Conservation (phyloP, 225 moss, liverwort and hornwort species). For the Marchantia polymorpha region DNA sequence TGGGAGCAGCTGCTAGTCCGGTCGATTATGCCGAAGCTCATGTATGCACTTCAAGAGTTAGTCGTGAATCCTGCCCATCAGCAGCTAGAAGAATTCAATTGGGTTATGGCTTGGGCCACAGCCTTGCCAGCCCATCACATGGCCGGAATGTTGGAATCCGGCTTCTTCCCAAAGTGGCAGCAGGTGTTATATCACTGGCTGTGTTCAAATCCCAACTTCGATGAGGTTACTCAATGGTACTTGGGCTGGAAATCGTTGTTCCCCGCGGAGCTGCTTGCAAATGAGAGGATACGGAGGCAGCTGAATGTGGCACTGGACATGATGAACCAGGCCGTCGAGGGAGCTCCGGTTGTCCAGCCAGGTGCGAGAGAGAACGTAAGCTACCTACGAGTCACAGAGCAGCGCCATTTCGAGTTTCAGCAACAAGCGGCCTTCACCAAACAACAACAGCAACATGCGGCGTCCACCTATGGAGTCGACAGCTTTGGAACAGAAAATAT, state of each 20-base stretch:
- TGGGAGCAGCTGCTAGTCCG: conserved; percentile 91
- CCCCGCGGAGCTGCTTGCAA: conserved; percentile 71
- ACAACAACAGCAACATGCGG: conserved; percentile 56
- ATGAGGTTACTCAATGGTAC: conserved; percentile 85
- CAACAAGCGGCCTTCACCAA: conserved; percentile 59
- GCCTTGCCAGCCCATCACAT: conserved; percentile 86
- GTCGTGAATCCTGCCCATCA: conserved; percentile 93
- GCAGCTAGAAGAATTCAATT: conserved; percentile 72
- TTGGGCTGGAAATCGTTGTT: conserved; percentile 87
- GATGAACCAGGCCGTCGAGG: conserved; percentile 80
- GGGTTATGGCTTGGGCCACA: conserved; percentile 93
- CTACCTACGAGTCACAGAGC: conserved; percentile 68
- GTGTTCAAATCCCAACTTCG: conserved; percentile 77
- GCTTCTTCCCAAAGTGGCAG: conserved; percentile 90
- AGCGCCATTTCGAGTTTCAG: conserved; percentile 57
- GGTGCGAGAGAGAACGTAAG: conserved; percentile 71
- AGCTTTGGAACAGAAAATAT: conserved; percentile 52
- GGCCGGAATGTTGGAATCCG: conserved; percentile 68
- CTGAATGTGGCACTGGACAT: conserved; percentile 68
- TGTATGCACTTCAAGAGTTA: conserved; percentile 80
- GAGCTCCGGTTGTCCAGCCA: conserved; percentile 53
- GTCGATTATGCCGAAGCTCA: conserved; percentile 88
- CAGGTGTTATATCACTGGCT: conserved; percentile 89
- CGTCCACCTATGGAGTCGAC: conserved; percentile 38
- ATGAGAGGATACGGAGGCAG: conserved; percentile 81